Percentiles rank a stretch among this genome's conserved stretches.
phyloP scores from a whole-genome alignment of 805 yeast species.

The Nakazawaea laoshanensis region DNA sequence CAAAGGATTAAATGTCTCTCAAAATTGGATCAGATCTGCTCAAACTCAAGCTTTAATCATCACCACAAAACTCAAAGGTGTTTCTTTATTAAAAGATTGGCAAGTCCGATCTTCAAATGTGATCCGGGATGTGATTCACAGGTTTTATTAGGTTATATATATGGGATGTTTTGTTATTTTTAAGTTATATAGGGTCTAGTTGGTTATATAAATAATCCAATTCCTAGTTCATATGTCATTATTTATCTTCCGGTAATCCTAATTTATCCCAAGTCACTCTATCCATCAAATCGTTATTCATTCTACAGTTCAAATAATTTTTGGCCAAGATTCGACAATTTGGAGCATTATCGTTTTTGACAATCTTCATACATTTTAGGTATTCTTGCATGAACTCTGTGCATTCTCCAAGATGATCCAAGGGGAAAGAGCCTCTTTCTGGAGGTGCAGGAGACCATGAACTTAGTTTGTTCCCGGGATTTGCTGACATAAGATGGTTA shows the following conservation, averaged over 20 bases:
- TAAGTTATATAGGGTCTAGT: not conserved
- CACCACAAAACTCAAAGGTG: too few relatives aligned
- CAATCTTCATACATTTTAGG: slow-evolving; percentile 67
- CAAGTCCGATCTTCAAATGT: too few relatives aligned
- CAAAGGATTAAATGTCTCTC: too few relatives aligned
- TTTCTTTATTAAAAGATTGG: too few relatives aligned
- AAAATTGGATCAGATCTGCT: too few relatives aligned
- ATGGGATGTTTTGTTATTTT: too few relatives aligned
- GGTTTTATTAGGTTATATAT: too few relatives aligned
- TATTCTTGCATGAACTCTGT: slow-evolving; percentile 66
- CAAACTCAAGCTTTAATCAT: too few relatives aligned
- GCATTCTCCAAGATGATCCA: slow-evolving; percentile 86
- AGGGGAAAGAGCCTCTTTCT: slow-evolving; percentile 91
- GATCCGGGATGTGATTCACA: too few relatives aligned
- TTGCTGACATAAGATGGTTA: slow-evolving; percentile 24
- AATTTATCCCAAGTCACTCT: slow-evolving; percentile 25
- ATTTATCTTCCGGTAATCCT: slow-evolving; percentile 24
- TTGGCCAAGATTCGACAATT: slow-evolving; percentile 84
- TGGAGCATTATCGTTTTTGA: slow-evolving; percentile 80
- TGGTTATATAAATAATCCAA: not conserved
- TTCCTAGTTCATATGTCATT: slow-evolving; percentile 1
- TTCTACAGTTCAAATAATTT: slow-evolving; percentile 74
- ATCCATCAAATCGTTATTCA: slow-evolving; percentile 55
- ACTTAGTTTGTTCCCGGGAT: slow-evolving; percentile 36
- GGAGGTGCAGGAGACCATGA: slow-evolving; percentile 84